A percentile compares a stretch with the other conserved stretches of the same genome.
These are phyloP conservation scores for Pilasporangium apinafurcum DNA, from an alignment of 352 stramenopile genomes.

Conservation along the genomic window DNA sequence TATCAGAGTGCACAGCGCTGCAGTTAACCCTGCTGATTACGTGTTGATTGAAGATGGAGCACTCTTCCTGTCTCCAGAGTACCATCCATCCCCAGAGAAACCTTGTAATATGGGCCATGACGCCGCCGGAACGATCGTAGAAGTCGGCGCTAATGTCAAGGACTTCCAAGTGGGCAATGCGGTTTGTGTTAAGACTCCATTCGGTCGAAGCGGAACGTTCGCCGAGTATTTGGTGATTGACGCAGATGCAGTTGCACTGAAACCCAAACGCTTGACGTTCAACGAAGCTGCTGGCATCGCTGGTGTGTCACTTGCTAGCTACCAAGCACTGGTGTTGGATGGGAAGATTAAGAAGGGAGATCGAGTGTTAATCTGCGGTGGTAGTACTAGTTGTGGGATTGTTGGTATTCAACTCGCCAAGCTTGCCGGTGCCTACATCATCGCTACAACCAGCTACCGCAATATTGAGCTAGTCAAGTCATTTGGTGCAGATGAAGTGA, in stretches of 20 bases:
- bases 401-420: constrained; percentile 19
- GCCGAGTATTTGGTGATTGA: constrained; percentile 6
- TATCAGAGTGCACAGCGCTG: constrained; percentile 52
- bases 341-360: constrained; percentile 12
- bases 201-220: too few species aligned
- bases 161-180: neutral
- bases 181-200: too few species aligned
- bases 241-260: constrained; percentile 11
- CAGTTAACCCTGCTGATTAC: constrained; percentile 63
- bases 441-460: neutral
- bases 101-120: neutral
- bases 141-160: neutral
- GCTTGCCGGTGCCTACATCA: constrained; percentile 2
- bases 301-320: constrained; percentile 10
- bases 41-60: constrained; percentile 31
- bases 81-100: constrained; percentile 17
- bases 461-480: constrained; percentile 1
- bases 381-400: constrained; percentile 7
- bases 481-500: constrained; percentile 6
- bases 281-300: constrained; percentile 11
- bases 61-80: constrained; percentile 13
- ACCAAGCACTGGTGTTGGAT: constrained; percentile 8
- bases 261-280: constrained; percentile 15
- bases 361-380: constrained; percentile 17
- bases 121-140: neutral